Percentiles rank a stretch among this genome's conserved stretches.
phyloP scores from a whole-genome alignment of 805 yeast species.

The Komagataella kurtzmanii region DNA sequence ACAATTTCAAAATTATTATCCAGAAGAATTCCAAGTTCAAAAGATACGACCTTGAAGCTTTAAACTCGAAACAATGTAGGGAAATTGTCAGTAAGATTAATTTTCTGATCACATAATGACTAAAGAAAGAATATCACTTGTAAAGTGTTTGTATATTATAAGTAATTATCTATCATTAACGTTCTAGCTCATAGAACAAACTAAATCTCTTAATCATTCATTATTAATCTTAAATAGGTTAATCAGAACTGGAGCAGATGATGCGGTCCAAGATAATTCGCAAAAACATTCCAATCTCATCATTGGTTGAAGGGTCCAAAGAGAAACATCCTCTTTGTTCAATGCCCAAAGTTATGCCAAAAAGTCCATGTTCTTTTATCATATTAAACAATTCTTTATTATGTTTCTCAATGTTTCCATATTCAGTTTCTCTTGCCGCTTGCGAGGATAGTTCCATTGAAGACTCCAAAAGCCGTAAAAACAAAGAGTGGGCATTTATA shows the following conservation, averaged over 20 bases:
- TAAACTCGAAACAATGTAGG: slow-evolving; percentile 39
- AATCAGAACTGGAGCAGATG: not conserved
- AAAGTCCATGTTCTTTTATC: not conserved
- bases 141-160: too few species aligned
- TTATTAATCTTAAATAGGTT: not conserved
- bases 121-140: not conserved
- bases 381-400: slow-evolving; percentile 6
- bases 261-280: not conserved
- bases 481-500: slow-evolving; percentile 1
- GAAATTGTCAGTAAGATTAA: slow-evolving; percentile 68
- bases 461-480: slow-evolving; percentile 2
- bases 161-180: not conserved
- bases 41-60: slow-evolving; percentile 80
- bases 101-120: not conserved
- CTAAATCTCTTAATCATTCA: not conserved
- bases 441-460: slow-evolving; percentile 3
- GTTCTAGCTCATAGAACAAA: not conserved
- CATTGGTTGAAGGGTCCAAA: not conserved
- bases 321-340: not conserved
- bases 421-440: slow-evolving; percentile 18
- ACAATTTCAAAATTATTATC: slow-evolving; percentile 71
- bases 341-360: not conserved
- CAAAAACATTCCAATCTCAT: not conserved
- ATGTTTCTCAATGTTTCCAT: slow-evolving; percentile 11
- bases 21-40: slow-evolving; percentile 57